phyloP scores from a whole-genome alignment of 2,329 filamentous ascomycete genomes.

The Penicillium concentricum region DNA sequence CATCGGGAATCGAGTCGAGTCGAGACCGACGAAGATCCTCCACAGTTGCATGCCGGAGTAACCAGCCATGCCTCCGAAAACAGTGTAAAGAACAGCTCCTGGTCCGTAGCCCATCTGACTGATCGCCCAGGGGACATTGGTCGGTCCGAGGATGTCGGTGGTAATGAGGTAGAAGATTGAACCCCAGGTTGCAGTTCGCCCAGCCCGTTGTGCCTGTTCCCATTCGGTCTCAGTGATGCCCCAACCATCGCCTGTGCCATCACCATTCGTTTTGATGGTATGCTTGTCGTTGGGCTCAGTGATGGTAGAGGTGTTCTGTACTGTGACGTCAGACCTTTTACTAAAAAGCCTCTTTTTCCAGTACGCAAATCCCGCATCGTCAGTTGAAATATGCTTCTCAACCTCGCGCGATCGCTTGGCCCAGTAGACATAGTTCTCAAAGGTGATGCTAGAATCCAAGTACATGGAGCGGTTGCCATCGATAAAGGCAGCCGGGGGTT shows the following conservation, averaged over 20 bases:
- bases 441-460: conserved; percentile 30
- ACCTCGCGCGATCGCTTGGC: conserved; percentile 34
- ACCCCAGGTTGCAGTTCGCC: conserved; percentile 49
- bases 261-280: background rate
- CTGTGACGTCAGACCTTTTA: background rate
- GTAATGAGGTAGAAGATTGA: conserved; percentile 53
- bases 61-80: conserved; percentile 44
- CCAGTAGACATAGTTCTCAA: conserved; percentile 41
- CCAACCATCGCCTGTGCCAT: background rate
- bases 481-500: background rate
- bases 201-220: conserved; percentile 47
- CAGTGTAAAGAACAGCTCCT: conserved; percentile 37
- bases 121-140: conserved; percentile 33
- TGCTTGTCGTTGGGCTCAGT: background rate
- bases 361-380: conserved; percentile 9
- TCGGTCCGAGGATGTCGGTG: conserved; percentile 50
- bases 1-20: conserved; percentile 49
- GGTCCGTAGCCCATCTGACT: conserved; percentile 45
- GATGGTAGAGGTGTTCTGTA: background rate
- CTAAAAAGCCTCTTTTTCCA: background rate
- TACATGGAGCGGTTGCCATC: conserved; percentile 7
- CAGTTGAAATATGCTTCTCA: conserved; percentile 25
- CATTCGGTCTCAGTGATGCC: conserved; percentile 38
- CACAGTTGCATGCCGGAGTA: conserved; percentile 48
- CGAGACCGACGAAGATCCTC: conserved; percentile 47